phyloP scores from a whole-genome alignment of 371 early-diverging fungal species.

The Mortierella sp. region DNA sequence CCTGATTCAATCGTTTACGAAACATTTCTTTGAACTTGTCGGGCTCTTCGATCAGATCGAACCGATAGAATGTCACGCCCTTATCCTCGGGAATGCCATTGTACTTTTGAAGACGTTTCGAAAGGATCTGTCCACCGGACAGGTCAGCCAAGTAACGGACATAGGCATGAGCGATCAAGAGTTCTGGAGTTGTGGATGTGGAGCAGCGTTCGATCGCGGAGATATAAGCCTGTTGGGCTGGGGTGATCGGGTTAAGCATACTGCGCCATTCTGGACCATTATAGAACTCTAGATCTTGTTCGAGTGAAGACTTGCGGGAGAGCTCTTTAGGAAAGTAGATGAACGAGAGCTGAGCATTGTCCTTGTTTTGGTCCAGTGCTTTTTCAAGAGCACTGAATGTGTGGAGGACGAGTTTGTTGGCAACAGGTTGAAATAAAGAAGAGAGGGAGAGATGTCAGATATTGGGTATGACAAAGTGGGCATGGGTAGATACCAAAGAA shows the following conservation, averaged over 20 bases:
- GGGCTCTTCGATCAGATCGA: conserved; percentile 62
- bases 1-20: conserved; percentile 64
- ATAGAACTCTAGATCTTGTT: conserved; percentile 65
- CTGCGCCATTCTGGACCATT: conserved; percentile 61
- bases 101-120: conserved; percentile 66
- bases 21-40: conserved; percentile 69
- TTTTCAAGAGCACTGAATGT: conserved; percentile 60
- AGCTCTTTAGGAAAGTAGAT: conserved; percentile 71
- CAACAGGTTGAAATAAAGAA: background rate
- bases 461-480: no score
- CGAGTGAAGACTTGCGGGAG: conserved; percentile 57
- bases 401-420: background rate
- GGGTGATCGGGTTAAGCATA: conserved; percentile 60
- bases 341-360: conserved; percentile 59
- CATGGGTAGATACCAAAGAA: background rate
- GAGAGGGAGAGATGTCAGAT: background rate
- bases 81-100: conserved; percentile 55
- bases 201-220: conserved; percentile 63
- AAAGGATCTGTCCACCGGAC: conserved; percentile 71
- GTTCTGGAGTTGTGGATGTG: conserved; percentile 59
- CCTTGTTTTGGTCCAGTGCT: conserved; percentile 63
- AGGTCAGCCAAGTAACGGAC: conserved; percentile 76
- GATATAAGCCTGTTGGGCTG: conserved; percentile 65
- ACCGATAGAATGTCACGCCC: conserved; percentile 67
- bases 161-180: conserved; percentile 71